phyloP scores from a whole-genome alignment of 139 green algal species.

The Edaphochlamys debaryana region DNA sequence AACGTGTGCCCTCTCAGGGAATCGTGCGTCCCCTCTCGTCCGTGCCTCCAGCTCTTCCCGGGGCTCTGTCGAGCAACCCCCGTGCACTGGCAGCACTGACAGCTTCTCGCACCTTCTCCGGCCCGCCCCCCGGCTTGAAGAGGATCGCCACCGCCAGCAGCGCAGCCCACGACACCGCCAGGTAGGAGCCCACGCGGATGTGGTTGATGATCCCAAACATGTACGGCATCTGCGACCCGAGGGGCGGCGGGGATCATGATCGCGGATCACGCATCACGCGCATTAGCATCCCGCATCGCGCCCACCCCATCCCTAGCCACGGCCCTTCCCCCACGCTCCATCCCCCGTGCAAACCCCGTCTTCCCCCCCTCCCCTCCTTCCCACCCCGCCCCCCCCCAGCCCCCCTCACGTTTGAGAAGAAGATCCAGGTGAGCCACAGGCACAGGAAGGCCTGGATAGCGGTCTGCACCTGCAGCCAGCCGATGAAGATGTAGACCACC shows the following conservation, averaged over 20 bases:
- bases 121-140: constrained; percentile 13
- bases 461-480: constrained; percentile 34
- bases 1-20: too few species aligned
- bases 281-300: too few species aligned
- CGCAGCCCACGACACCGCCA: constrained; percentile 15
- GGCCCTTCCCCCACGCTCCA: not conserved
- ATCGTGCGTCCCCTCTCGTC: too few species aligned
- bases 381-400: not conserved
- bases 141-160: constrained; percentile 28
- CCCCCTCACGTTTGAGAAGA: constrained; percentile 33
- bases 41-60: too few species aligned
- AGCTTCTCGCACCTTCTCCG: not conserved
- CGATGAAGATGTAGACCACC: constrained; percentile 28
- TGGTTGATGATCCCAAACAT: constrained; percentile 41
- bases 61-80: too few species aligned
- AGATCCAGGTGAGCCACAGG: constrained; percentile 33
- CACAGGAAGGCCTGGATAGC: constrained; percentile 30
- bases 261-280: too few species aligned
- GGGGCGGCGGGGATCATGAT: too few species aligned
- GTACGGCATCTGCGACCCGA: constrained; percentile 40
- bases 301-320: not conserved
- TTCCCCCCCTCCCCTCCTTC: not conserved
- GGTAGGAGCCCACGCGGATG: constrained; percentile 41
- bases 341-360: not conserved
- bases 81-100: too few species aligned